Evolutionary conservation across 495 filamentous ascomycete genomes (phyloP), one percentile per base, ranked within the genome.

Genomic region (Xylaria curta): DNA sequence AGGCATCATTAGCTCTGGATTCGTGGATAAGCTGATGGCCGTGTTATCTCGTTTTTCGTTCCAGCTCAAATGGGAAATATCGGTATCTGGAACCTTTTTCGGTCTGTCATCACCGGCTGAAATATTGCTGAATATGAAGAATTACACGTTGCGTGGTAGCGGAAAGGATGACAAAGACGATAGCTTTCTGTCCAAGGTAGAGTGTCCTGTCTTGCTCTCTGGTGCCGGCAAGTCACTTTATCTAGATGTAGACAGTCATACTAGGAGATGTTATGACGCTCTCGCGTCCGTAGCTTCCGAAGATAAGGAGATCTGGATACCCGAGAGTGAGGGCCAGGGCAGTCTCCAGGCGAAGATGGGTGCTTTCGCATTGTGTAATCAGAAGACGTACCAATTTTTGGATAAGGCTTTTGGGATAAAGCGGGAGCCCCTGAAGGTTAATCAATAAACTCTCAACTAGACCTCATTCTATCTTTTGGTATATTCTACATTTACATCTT

Each of bases 281-380:
- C 59, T 79, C 44, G 51, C 42, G 26, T 31, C 21, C 44, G 4
- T 66, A 2, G 12, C n/a, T 28, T 13, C 26, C 6, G 17, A 24
- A 19, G 31, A 66, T 24, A 66, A 66, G 62, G 40, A 69, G n/a
- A 15, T 31, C 13, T 78, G 74, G 76, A 13, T 79, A 17, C 38
- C 78, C 12, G 54, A 44, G 19, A 65, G 46, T 0, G 9, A 17
- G 13, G 67, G 58, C 12, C 69, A 75, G 51, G 51, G 76, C 1
- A 75, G 74, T 17, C 40, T 76, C 5, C 70, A 72, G 59, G 76
- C 78, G 8, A 78, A 78, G 66, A 64, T 76, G 68, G 76, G 77
- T 19, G 77, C 77, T 21, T 76, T 61, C 6, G 54, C 13, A 8
- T 28, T 76, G 21, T 74, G 60, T 33, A 58, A 64, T 10, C 51